Conservation (phyloP, 495 filamentous ascomycete genomes). For the Aspergillus affinis region DNA sequence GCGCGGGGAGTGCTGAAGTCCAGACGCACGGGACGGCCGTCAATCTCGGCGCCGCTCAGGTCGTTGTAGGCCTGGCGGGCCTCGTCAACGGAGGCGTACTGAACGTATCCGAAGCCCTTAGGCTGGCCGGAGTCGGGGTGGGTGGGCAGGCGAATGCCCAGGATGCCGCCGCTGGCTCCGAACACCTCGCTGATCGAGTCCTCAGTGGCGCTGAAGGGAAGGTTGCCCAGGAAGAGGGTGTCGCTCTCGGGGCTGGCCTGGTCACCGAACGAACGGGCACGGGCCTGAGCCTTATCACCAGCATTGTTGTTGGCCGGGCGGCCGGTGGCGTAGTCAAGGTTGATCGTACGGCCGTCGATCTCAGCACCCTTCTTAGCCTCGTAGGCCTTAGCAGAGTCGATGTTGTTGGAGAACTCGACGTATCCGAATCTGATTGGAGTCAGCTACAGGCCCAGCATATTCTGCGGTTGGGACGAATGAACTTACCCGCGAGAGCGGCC, state of each 20-base stretch:
- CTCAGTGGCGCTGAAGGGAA: constrained; percentile 81
- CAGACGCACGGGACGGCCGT: constrained; percentile 78
- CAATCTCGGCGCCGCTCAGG: constrained; percentile 74
- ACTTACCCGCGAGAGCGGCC: constrained; percentile 83
- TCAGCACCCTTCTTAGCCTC: constrained; percentile 75
- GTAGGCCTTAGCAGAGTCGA: constrained; percentile 72
- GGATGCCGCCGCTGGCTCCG: constrained; percentile 65
- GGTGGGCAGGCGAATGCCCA: constrained; percentile 84
- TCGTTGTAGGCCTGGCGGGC: constrained; percentile 72
- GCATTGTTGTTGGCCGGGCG: constrained; percentile 54
- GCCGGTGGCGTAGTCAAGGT: constrained; percentile 83
- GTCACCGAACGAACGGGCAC: constrained; percentile 78
- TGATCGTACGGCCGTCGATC: constrained; percentile 81
- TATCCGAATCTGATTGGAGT: constrained; percentile 73
- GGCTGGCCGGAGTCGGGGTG: constrained; percentile 80
- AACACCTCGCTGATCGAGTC: constrained; percentile 74
- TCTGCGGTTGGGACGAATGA: background rate
- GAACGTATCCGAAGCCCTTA: constrained; percentile 96
- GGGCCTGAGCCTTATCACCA: constrained; percentile 60
- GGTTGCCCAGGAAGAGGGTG: constrained; percentile 92
- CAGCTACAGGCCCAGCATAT: constrained; percentile 16
- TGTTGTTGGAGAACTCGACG: constrained; percentile 77
- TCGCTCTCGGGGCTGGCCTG: constrained; percentile 71
- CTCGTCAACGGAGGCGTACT: constrained; percentile 80
- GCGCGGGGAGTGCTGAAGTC: constrained; percentile 84